phyloP scores from a whole-genome alignment of 176 grass and related monocot species.

The sorghum (Sorghum bicolor) region DNA sequence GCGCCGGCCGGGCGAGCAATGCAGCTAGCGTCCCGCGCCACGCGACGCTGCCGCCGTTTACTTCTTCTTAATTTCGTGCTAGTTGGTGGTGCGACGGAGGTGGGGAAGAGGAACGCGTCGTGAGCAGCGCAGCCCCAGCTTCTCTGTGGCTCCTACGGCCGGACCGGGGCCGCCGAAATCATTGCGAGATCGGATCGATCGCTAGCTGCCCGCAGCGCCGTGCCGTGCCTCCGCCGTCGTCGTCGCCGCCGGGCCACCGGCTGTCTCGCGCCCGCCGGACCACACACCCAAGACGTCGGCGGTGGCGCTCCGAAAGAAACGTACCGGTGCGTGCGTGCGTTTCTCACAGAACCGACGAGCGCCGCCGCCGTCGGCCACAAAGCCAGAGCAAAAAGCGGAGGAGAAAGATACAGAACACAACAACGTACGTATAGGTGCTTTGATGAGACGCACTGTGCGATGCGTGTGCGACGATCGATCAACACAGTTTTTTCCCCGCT shows the following conservation, averaged over 20 bases:
- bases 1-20: not conserved
- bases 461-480: not conserved
- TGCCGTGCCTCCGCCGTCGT: not conserved
- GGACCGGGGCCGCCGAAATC: not conserved
- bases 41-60: not conserved
- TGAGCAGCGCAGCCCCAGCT: not conserved
- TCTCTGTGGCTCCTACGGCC: not conserved
- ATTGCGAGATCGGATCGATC: slow-evolving; percentile 13
- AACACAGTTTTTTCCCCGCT: not conserved
- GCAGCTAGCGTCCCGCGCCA: not conserved
- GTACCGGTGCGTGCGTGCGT: no score
- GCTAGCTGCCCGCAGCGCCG: not conserved
- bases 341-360: no score
- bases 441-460: not conserved
- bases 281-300: not conserved
- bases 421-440: not conserved
- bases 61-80: not conserved
- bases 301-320: no score
- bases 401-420: no score
- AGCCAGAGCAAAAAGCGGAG: not conserved
- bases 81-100: not conserved
- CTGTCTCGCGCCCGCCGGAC: not conserved
- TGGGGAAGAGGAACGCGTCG: not conserved
- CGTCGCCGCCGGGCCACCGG: not conserved
- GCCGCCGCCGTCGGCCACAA: no score